phyloP scores from a whole-genome alignment of 768 basidiomycete species.

The Russula lepida region DNA sequence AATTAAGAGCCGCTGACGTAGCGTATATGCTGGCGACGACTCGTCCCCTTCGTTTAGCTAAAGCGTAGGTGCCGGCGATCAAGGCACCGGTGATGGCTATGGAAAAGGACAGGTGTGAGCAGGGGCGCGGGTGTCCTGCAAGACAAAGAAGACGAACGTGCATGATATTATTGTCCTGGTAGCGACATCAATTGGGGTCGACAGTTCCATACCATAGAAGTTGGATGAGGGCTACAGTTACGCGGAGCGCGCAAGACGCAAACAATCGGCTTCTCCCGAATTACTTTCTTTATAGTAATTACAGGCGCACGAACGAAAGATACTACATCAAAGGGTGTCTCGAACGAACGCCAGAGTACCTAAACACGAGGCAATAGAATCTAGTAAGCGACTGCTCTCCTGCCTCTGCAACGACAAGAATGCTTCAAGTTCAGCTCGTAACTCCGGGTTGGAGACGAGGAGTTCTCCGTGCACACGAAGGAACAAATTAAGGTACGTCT shows the following conservation, averaged over 20 bases:
- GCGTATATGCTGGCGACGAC: slow-evolving; percentile 35
- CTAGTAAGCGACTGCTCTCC: slow-evolving; percentile 73
- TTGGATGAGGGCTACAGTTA: not conserved
- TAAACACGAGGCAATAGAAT: slow-evolving; percentile 62
- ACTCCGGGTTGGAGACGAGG: slow-evolving; percentile 60
- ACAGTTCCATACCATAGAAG: slow-evolving; percentile 24
- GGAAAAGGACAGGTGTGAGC: slow-evolving; percentile 21
- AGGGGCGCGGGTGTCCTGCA: slow-evolving; percentile 23
- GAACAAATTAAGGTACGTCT: slow-evolving; percentile 79
- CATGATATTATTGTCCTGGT: slow-evolving; percentile 61
- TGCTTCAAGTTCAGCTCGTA: slow-evolving; percentile 46
- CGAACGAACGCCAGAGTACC: slow-evolving; percentile 72
- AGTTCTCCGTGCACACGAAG: slow-evolving; percentile 78
- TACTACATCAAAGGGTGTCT: slow-evolving; percentile 41
- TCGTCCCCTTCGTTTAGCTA: slow-evolving; percentile 42
- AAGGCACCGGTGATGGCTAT: slow-evolving; percentile 51
- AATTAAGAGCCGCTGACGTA: slow-evolving; percentile 59
- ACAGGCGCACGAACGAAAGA: not conserved
- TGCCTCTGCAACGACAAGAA: slow-evolving; percentile 58
- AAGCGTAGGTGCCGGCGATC: slow-evolving; percentile 36
- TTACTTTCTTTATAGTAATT: not conserved
- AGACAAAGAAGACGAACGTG: slow-evolving; percentile 58
- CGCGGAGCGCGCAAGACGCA: not conserved
- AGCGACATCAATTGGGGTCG: slow-evolving; percentile 37
- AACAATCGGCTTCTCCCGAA: slow-evolving; percentile 8